A percentile compares a stretch with the other conserved stretches of the same genome.
phyloP scores from a whole-genome alignment of 2,329 filamentous ascomycete genomes.

The Penicillium sp. region DNA sequence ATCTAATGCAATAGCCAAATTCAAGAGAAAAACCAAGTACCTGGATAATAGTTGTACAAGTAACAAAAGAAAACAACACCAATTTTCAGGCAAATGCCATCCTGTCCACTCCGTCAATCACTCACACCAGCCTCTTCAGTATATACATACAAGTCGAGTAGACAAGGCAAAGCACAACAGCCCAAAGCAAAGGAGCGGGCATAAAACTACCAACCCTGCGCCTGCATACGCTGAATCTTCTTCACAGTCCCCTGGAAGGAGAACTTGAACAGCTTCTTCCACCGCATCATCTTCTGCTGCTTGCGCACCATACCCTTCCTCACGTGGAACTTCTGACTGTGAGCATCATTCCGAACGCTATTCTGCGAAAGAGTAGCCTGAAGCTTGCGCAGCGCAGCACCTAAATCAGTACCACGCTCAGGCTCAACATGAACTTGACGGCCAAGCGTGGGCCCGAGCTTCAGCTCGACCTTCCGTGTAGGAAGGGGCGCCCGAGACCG shows the following conservation, averaged over 20 bases:
- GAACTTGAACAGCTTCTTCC: slow-evolving; percentile 46
- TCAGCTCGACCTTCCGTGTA: slow-evolving; percentile 31
- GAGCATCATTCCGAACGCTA: slow-evolving; percentile 31
- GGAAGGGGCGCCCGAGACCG: slow-evolving; percentile 14
- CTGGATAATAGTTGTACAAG: slow-evolving; percentile 19
- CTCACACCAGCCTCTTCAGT: slow-evolving; percentile 10
- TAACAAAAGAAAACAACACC: slow-evolving; percentile 15
- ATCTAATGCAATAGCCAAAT: slow-evolving; percentile 18
- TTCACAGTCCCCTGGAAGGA: slow-evolving; percentile 44
- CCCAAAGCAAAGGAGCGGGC: background rate
- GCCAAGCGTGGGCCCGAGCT: slow-evolving; percentile 39
- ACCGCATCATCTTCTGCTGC: slow-evolving; percentile 38
- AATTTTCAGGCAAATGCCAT: slow-evolving; percentile 10
- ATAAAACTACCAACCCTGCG: slow-evolving; percentile 45
- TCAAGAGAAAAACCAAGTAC: slow-evolving; percentile 12
- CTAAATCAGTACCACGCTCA: slow-evolving; percentile 32
- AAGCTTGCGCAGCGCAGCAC: slow-evolving; percentile 29
- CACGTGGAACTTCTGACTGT: slow-evolving; percentile 42
- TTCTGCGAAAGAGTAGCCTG: slow-evolving; percentile 31
- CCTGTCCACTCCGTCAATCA: slow-evolving; percentile 5
- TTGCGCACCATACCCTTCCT: slow-evolving; percentile 44
- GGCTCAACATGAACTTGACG: slow-evolving; percentile 37
- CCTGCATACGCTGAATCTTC: slow-evolving; percentile 45
- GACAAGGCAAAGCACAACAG: slow-evolving; percentile 6
- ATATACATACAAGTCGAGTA: slow-evolving; percentile 15